These are phyloP conservation scores for Salix udensis DNA, from an alignment of 345 rosid genomes.

Conservation along the genomic window DNA sequence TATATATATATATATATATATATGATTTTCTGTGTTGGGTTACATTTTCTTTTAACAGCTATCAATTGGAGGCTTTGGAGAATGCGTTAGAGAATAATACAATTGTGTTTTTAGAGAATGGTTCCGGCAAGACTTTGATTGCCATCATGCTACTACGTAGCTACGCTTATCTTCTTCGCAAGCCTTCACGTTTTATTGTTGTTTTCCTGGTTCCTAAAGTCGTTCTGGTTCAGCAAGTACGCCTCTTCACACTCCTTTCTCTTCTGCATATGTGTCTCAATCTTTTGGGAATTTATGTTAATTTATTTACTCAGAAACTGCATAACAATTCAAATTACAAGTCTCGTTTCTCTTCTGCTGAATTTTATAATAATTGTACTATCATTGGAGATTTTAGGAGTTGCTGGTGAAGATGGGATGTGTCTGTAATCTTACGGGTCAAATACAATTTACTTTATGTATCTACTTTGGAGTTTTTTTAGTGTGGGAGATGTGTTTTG, in stretches of 20 bases:
- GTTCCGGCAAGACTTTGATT: slow-evolving; percentile 96
- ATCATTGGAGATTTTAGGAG: neutral
- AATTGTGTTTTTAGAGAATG: slow-evolving; percentile 70
- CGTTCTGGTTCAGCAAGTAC: slow-evolving; percentile 73
- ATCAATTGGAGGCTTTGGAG: slow-evolving; percentile 81
- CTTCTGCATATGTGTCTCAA: neutral
- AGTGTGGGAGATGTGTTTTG: too few species aligned
- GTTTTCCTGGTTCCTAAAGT: slow-evolving; percentile 94
- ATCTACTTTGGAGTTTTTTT: neutral
- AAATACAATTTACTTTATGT: neutral
- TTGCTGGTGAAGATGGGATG: neutral
- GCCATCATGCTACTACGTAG: slow-evolving; percentile 94
- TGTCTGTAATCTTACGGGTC: neutral
- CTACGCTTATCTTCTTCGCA: slow-evolving; percentile 54
- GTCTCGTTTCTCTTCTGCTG: too few species aligned
- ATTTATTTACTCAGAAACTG: neutral
- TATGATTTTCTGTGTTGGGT: neutral
- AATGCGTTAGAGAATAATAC: slow-evolving; percentile 67
- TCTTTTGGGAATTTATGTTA: neutral
- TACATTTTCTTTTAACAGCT: slow-evolving; percentile 35
- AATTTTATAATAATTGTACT: too few species aligned
- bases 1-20: too few species aligned
- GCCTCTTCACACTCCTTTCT: neutral
- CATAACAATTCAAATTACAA: neutral
- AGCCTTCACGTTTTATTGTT: slow-evolving; percentile 66